phyloP scores from a whole-genome alignment of 2,329 filamentous ascomycete genomes.

The Falciphora oryzae region DNA sequence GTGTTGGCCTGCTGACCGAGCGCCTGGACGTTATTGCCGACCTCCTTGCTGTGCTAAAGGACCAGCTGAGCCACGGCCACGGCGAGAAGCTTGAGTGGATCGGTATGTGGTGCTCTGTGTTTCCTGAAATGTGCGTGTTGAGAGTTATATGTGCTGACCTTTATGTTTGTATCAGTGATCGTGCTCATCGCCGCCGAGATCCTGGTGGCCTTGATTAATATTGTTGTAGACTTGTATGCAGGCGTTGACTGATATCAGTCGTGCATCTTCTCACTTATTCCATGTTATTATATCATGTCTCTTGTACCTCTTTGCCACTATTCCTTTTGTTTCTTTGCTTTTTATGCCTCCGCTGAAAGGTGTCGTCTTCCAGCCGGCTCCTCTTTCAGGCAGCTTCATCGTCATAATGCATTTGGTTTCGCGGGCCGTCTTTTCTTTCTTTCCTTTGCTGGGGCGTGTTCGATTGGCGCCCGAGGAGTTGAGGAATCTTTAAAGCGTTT shows the following conservation, averaged over 20 bases:
- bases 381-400: no score
- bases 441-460: no score
- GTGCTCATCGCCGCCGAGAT: conserved; percentile 95
- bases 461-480: no score
- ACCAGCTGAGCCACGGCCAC: conserved; percentile 89
- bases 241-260: conserved; percentile 30
- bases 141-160: conserved; percentile 13
- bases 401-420: no score
- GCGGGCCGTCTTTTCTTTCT: no score
- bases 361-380: no score
- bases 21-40: conserved; percentile 90
- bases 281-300: conserved; percentile 20
- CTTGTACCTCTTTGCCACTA: neutral
- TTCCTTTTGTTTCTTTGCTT: neutral
- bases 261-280: conserved; percentile 46
- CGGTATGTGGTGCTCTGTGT: conserved; percentile 48
- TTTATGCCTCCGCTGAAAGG: neutral
- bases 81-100: conserved; percentile 89
- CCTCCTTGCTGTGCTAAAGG: conserved; percentile 85
- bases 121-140: neutral
- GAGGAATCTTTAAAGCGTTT: no score
- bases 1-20: conserved; percentile 83
- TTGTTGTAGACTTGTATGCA: conserved; percentile 87
- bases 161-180: conserved; percentile 57
- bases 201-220: conserved; percentile 86